Evolutionary conservation across 1,284 basidiomycete genomes (phyloP), one percentile per base, ranked within the genome.

Genomic region (Microbotryomycetes sp.): DNA sequence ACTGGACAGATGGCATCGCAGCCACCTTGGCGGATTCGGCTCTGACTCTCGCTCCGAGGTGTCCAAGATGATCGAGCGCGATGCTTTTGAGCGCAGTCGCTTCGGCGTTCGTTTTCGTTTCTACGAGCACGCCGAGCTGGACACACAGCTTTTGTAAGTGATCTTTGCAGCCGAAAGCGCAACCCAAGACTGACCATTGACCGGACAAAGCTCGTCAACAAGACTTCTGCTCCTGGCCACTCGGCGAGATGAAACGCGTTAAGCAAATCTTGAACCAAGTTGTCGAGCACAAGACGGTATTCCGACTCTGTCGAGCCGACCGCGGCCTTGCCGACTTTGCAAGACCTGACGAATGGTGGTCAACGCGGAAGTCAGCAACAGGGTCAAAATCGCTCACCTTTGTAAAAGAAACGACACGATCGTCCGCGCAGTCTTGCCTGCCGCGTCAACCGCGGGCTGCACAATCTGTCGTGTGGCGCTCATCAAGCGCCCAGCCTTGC

Each of bases 191-290:
- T 23, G 26, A 90, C 90, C 87, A 96, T 87, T 67, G 85, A 85
- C 73, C 85, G 87, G 67, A 85, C 86, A 6, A 86, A 81, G 46
- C 93, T 85, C 52, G 81, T 82, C 35, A 96, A 76, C 49, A 96
- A 80, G 23, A 96, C 75, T 45, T 85, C 82, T 1, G 94, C 89
- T 6, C 89, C 93, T 0, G 96, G 94, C 92, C 93, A 98, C 74
- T 98, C 94, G 0, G 94, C 92, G 81, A 89, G 88, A 73, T 89
- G 93, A 4, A 97, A 77, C 4, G 94, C 91, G 16, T 82, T 81
- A n/a, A 97, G 80, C 18, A 97, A 78, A 72, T 98, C 94, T 4
- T 85, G 83, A 31, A 97, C 84, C 15, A 97, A 79, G 65, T 87
- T 88, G 71, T 97, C 92, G 62, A 98, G 86, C 46, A 97, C 90